Base-by-base conservation (phyloP, 495 filamentous ascomycete species). In the Friedmanniomyces simplex region DNA sequence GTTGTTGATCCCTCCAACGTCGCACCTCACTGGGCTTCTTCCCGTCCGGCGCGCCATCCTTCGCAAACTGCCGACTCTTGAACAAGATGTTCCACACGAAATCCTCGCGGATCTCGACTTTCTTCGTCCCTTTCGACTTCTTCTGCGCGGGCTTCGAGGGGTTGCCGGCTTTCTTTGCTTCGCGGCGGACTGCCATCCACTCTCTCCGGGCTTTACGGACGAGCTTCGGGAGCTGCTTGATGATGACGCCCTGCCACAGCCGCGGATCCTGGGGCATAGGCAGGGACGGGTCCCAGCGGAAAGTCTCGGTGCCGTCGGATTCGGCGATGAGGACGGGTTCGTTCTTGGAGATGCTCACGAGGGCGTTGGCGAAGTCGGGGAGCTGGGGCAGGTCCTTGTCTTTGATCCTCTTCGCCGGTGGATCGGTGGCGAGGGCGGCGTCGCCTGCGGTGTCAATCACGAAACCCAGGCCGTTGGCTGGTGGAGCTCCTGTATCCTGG, bases 211-310 rank as follows among this genome's bases (percentile, higher is more conserved):
- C 61, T 42, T 55, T 46, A 25, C 60, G 64, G 25, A 61, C 62
- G n/a, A 39, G 53, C 50, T 60, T 59, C 37, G 55, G 51, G 5
- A 64, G 64, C 3, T 51, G 24, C 30, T 63, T 63, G 57, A 61
- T 49, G 18, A 20, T 26, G n/a, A 51, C 49, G 52, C 47, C 55
- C 28, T 47, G 50, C 63, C 63, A 66, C 50, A 66, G 26, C 46
- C 52, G 47, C n/a, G 55, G 60, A 52, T 66, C 63, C 18, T 52
- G 51, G 16, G 63, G 63, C 3, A 62, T n/a, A 21, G 55, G 56
- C 25, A 46, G 43, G 5, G 22, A 14, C 1, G 54, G 54, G 2
- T 28, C 46, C 30, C 30, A 57, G 45, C n/a, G 22, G 22, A 46
- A 58, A 5, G 11, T 52, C 25, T 52, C 36, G 7, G 36, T 28